Evolutionary conservation across 192 early-diverging fungal genomes (phyloP).

Genomic region (Dissophora globulifera): DNA sequence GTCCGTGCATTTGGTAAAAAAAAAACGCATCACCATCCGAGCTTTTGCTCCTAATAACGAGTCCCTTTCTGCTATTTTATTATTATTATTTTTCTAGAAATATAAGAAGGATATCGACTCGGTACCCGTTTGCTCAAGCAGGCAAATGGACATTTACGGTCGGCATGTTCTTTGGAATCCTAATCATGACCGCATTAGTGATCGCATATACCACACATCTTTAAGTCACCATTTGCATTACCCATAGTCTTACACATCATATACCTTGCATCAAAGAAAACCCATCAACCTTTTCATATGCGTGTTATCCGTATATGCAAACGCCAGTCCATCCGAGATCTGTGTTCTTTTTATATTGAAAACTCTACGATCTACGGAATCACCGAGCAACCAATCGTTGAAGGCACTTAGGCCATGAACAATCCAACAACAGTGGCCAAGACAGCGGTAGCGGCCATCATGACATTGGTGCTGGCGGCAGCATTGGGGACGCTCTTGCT

Average conservation of each 20-base stretch:
- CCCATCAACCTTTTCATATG: too few species aligned
- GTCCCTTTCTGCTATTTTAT: too few species aligned
- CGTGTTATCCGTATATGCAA: too few species aligned
- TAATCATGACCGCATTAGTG: constrained; percentile 33
- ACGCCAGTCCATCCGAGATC: too few species aligned
- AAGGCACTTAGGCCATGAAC: constrained; percentile 30
- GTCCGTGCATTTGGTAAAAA: too few species aligned
- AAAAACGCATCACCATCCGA: too few species aligned
- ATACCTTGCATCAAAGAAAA: too few species aligned
- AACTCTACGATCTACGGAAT: neutral
- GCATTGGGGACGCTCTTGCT: constrained; percentile 3
- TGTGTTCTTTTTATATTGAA: neutral
- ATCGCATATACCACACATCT: constrained; percentile 24
- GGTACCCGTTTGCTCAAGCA: constrained; percentile 44
- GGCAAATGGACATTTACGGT: constrained; percentile 47
- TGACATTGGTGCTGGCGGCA: constrained; percentile 17
- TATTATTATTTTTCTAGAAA: constrained; percentile 39
- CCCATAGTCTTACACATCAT: too few species aligned
- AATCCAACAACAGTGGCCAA: constrained; percentile 20
- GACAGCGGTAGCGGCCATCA: constrained; percentile 33
- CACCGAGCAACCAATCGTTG: too few species aligned
- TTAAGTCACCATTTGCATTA: neutral
- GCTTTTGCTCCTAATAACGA: too few species aligned
- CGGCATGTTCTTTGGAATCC: constrained; percentile 33
- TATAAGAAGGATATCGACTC: constrained; percentile 44